Evolutionary conservation across 164 flowering plant genomes (phyloP).

Genomic region (Litsea cubeba): DNA sequence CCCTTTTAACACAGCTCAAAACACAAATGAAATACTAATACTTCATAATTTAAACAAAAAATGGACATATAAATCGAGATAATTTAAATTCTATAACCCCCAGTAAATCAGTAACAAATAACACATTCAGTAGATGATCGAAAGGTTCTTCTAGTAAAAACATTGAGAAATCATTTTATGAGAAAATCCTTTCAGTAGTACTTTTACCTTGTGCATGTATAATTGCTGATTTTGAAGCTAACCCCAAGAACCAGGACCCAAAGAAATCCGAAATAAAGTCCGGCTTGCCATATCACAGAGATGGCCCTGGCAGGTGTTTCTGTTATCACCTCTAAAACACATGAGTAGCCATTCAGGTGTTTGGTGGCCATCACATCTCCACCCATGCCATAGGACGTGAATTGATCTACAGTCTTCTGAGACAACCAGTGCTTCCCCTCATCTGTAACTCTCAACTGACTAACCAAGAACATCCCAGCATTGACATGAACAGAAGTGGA

Average conservation of each 20-base stretch:
- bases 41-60: not conserved
- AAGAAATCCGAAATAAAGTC: conserved; percentile 32
- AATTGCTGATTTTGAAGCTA: conserved; percentile 42
- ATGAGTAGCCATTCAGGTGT: not conserved
- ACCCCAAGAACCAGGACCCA: conserved; percentile 40
- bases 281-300: conserved; percentile 21
- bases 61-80: not conserved
- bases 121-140: not conserved
- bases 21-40: not conserved
- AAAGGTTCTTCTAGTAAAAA: not conserved
- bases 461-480: conserved; percentile 43
- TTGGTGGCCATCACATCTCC: conserved; percentile 8
- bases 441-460: conserved; percentile 22
- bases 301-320: conserved; percentile 30
- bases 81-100: too few species aligned
- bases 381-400: conserved; percentile 24
- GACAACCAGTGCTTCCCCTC: conserved; percentile 28
- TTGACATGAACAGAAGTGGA: conserved; percentile 44
- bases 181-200: not conserved
- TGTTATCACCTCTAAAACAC: conserved; percentile 9
- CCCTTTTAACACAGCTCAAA: not conserved
- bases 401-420: conserved; percentile 31
- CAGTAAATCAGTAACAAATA: not conserved
- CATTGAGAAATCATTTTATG: not conserved
- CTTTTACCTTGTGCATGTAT: conserved; percentile 28